A percentile compares a stretch with the other conserved stretches of the same genome.
phyloP scores from a whole-genome alignment of 108 stramenopile species.

The Nitzschia inconspicua region DNA sequence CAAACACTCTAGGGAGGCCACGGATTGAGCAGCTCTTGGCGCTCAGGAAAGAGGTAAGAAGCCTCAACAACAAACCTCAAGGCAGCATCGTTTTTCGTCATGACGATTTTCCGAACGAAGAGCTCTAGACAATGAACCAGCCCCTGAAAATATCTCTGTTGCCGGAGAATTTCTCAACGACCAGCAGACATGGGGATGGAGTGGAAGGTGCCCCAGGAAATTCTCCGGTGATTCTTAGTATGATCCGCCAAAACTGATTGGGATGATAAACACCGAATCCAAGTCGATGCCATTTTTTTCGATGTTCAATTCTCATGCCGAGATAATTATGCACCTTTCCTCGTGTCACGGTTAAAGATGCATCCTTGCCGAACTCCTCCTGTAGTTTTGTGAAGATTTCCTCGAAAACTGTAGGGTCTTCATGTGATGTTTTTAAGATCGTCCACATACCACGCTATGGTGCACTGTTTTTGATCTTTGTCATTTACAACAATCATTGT shows the following conservation, averaged over 20 bases:
- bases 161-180: not conserved
- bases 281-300: not conserved
- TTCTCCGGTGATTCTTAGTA: not conserved
- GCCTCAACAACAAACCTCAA: not conserved
- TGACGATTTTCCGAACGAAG: not conserved
- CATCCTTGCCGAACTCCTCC: no score
- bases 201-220: not conserved
- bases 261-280: not conserved
- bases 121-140: constrained; percentile 17
- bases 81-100: no score
- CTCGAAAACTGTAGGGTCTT: no score
- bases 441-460: no score
- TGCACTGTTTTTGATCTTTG: no score
- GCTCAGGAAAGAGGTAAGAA: not conserved
- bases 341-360: no score
- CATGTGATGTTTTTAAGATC: no score
- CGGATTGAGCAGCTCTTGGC: not conserved
- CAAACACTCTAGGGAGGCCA: no score
- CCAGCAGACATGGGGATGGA: not conserved
- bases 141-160: constrained; percentile 14
- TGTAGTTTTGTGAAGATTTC: no score
- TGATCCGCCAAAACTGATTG: not conserved
- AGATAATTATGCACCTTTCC: no score
- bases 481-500: no score
- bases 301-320: no score